Percentiles rank a stretch among this genome's conserved stretches.
These are phyloP conservation scores for Nitzschia palea DNA, from an alignment of 108 stramenopile genomes.

Conservation along the genomic window DNA sequence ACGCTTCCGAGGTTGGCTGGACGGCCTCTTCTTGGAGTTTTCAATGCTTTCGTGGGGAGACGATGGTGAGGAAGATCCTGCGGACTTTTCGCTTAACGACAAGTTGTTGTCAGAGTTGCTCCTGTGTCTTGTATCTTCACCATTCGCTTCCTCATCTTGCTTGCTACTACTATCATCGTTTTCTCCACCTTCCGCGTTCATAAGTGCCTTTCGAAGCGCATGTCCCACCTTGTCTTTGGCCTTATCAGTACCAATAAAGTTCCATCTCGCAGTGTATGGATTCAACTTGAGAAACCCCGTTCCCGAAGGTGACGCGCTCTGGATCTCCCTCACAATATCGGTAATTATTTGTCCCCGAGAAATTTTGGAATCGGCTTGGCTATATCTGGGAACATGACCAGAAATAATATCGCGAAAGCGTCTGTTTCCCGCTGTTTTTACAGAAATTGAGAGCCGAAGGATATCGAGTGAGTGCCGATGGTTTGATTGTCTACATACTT, in stretches of 20 bases:
- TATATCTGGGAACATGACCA: slow-evolving; percentile 28
- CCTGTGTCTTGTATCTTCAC: too few species aligned
- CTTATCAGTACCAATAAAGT: slow-evolving; percentile 27
- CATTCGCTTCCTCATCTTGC: too few species aligned
- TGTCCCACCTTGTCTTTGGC: slow-evolving; percentile 44
- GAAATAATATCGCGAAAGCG: slow-evolving; percentile 35
- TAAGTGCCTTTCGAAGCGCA: slow-evolving; percentile 27
- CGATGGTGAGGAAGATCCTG: too few species aligned
- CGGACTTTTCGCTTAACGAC: too few species aligned
- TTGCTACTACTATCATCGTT: neutral
- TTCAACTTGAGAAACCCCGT: slow-evolving; percentile 29
- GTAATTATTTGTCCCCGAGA: slow-evolving; percentile 32
- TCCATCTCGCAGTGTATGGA: slow-evolving; percentile 28
- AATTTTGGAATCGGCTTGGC: slow-evolving; percentile 21
- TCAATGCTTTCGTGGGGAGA: too few species aligned
- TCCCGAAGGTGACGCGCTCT: slow-evolving; percentile 9
- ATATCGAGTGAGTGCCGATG: too few species aligned
- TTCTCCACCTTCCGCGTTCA: neutral
- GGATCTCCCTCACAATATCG: slow-evolving; percentile 27
- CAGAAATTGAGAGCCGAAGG: too few species aligned
- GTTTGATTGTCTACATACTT: too few species aligned
- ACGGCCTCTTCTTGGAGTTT: too few species aligned
- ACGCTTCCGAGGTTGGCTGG: too few species aligned
- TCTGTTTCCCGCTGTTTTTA: slow-evolving; percentile 36
- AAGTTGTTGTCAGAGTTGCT: too few species aligned